Evolutionary conservation across 1,284 basidiomycete species (phyloP), one percentile per base, ranked within the genome.

Genomic region (Butyriboletus pseudospeciosus): DNA sequence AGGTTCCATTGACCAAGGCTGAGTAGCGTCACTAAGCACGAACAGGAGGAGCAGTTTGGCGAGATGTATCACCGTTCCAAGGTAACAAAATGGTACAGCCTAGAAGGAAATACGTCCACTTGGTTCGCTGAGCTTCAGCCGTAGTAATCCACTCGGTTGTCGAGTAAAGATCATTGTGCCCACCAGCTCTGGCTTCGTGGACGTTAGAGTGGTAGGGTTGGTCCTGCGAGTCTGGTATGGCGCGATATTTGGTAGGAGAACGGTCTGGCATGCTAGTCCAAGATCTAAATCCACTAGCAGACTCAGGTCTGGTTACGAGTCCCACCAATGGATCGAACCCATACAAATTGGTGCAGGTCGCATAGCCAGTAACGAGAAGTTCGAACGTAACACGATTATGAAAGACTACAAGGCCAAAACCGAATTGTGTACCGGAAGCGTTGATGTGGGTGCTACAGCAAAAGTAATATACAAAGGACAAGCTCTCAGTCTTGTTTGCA

Each of bases 1-100:
- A 86, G 34, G 80, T 84, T 0, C 86, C 87, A 4, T 86, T 90
- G 28, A 89, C 87, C 66, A 90, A 73, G 1, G 79, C 88, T 90
- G n/a, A 13, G 53, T 5, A 23, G 14, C 26, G 32, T 48, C 41
- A 35, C 30, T 49, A 30, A 53, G 30, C 37, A 30, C 26, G 13
- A 16, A 32, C 12, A 23, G n/a, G 20, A 26, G 13, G 12, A 7
- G 8, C 20, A 35, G 17, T 17, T 43, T 52, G 41, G 20, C 17
- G 41, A 39, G 30, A 47, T 14, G 12, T 25, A 78, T 59, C 60
- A 88, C 87, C 86, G 66, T 90, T 90, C 86, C 86, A 91, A 49
- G 87, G 87, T 14, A 91, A 70, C 7, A 90, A 76, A 2, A 86
- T 77, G 17, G 86, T 82, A 59, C 82, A 82, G 6, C 87, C 87